Evolutionary conservation across 371 early-diverging fungal species (phyloP), one percentile per base, ranked within the genome.

Genomic region (Mortierella sp.): DNA sequence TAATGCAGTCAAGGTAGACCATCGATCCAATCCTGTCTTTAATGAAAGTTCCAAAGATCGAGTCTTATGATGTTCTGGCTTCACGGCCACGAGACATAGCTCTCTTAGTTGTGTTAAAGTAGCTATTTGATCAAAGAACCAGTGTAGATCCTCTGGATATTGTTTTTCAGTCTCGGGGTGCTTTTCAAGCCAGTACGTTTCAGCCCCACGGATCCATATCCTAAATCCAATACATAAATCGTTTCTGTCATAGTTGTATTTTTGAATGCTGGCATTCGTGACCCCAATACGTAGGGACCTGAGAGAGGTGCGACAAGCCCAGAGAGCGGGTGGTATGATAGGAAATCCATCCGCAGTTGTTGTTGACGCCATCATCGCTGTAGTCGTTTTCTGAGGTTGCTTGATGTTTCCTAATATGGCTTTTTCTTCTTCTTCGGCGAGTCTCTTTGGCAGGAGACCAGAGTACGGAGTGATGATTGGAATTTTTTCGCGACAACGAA

Each of bases 121-220:
- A 0, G 59, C 58, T 15, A 64, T 12, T 10, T 51, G 53, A 40
- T 64, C 31, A 49, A 26, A 70, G 12, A 64, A 35, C 70, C 70
- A 70, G 31, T 22, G 15, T 0, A 61, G 43, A 17, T 19, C 15
- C 3, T 60, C 68, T 15, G 68, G 55, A n/a, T 37, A 61, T 15
- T 10, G 15, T 34, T 42, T 34, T 9, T 53, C 9, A 7, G 9
- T 15, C 53, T 28, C 23, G 3, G 28, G 28, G 28, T 53, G 53
- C 13, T 53, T 19, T 28, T 0, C 12, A 9, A 53, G 3, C 28
- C 28, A 53, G 13, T 28, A 6, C 1, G 7, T 53, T 53, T 15
- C 28, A 26, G 53, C 53, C 0, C 53, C 53, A 28, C 9, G 12
- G 8, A 53, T 28, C 53, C 53, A 47, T n/a, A 6, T 47, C 7